Conservation (phyloP, 1,284 basidiomycete species). For the Psilocybe mexicana region DNA sequence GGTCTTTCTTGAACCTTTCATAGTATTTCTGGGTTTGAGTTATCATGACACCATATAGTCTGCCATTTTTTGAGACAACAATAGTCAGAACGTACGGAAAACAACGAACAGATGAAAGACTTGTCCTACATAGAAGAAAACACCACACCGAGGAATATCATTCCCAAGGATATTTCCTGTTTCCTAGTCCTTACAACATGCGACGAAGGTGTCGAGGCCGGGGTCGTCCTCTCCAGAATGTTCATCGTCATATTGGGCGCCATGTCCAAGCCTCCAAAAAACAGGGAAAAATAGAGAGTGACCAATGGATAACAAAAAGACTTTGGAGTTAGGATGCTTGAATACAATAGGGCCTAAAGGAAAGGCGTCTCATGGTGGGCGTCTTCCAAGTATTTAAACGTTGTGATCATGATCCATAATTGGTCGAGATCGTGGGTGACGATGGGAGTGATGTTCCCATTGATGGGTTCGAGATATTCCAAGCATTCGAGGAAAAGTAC, state of each 20-base stretch:
- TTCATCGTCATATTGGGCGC: neutral
- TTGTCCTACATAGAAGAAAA: slow-evolving; percentile 31
- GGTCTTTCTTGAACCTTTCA: slow-evolving; percentile 31
- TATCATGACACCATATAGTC: slow-evolving; percentile 32
- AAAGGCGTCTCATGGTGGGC: neutral
- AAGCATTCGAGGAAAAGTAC: neutral
- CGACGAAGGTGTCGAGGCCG: neutral
- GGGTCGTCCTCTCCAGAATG: neutral
- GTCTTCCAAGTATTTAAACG: slow-evolving; percentile 4
- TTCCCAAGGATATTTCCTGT: slow-evolving; percentile 31
- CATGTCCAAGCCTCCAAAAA: neutral
- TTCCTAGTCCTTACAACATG: slow-evolving; percentile 15
- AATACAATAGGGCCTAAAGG: slow-evolving; percentile 2
- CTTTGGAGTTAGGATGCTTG: neutral
- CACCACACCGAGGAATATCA: slow-evolving; percentile 32
- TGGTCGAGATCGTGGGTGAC: neutral
- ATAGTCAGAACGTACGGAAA: neutral
- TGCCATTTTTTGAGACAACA: slow-evolving; percentile 8
- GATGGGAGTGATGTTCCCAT: slow-evolving; percentile 5
- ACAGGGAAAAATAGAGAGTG: neutral
- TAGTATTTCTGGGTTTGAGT: slow-evolving; percentile 34
- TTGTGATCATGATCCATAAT: neutral
- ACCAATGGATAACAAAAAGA: neutral
- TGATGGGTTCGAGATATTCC: neutral
- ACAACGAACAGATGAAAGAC: neutral